Conservation (phyloP, 192 early-diverging fungal species). For the Pecoramyces ruminantium region DNA sequence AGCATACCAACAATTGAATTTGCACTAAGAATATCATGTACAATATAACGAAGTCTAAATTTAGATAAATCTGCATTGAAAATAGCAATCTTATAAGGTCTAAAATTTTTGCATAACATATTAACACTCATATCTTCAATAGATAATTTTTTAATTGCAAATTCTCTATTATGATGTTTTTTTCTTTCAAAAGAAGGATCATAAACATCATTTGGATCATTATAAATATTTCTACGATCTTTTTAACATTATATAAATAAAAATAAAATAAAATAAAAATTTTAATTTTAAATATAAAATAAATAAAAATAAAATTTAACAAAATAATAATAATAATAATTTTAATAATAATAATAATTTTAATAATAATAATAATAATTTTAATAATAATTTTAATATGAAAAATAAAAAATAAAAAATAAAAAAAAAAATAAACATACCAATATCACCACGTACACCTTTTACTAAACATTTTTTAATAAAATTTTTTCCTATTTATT, state of each 20-base stretch:
- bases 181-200: slow-evolving; percentile 72
- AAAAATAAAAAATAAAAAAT: slow-evolving; percentile 42
- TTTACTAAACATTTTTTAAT: slow-evolving; percentile 67
- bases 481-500: slow-evolving; percentile 16
- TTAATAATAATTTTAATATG: too few species aligned
- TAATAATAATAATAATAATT: too few species aligned
- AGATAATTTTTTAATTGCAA: slow-evolving; percentile 73
- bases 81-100: slow-evolving; percentile 73
- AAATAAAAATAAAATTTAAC: too few species aligned
- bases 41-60: slow-evolving; percentile 82
- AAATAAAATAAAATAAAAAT: too few species aligned
- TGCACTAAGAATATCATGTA: slow-evolving; percentile 78
- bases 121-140: slow-evolving; percentile 20
- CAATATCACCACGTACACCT: slow-evolving; percentile 71
- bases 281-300: slow-evolving; percentile 17
- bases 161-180: slow-evolving; percentile 66
- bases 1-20: slow-evolving; percentile 78
- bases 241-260: too few species aligned
- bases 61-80: slow-evolving; percentile 66
- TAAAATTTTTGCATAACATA: slow-evolving; percentile 25
- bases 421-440: slow-evolving; percentile 8
- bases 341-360: too few species aligned
- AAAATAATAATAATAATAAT: too few species aligned
- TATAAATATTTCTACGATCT: background rate
- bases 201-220: slow-evolving; percentile 32